A percentile compares a stretch with the other conserved stretches of the same genome.
Conservation (phyloP, 768 basidiomycete species). For the Udeniomyces megalosporus region DNA sequence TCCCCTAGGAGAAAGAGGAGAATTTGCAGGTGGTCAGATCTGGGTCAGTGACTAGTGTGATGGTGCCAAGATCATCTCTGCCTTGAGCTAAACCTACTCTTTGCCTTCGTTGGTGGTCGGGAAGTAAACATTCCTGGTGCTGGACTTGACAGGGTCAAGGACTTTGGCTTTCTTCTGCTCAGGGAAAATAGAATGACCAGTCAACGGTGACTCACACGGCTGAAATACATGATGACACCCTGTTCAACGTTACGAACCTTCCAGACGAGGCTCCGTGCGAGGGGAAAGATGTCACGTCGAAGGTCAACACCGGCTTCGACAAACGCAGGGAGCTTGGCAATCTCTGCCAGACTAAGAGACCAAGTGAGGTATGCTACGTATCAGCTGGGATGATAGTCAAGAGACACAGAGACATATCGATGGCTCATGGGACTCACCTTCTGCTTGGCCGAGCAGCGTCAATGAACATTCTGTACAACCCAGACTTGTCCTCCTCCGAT, state of each 20-base stretch:
- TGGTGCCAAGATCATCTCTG: too few relatives aligned
- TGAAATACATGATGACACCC: too few relatives aligned
- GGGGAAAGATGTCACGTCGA: constrained; percentile 56
- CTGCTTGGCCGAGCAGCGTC: constrained; percentile 27
- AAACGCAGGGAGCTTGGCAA: constrained; percentile 25
- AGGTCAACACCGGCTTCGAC: constrained; percentile 20
- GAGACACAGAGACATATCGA: background rate
- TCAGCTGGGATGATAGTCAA: background rate
- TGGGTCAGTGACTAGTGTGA: too few relatives aligned
- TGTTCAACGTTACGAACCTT: too few relatives aligned
- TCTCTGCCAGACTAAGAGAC: constrained; percentile 23
- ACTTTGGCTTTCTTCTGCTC: constrained; percentile 56
- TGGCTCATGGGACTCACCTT: background rate
- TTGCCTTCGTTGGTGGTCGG: constrained; percentile 32
- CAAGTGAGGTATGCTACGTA: background rate
- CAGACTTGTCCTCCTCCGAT: background rate
- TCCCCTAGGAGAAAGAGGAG: constrained; percentile 13
- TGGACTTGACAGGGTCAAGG: constrained; percentile 64
- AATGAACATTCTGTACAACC: constrained; percentile 32
- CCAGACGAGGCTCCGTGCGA: constrained; percentile 82
- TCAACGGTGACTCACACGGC: too few relatives aligned
- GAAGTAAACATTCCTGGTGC: constrained; percentile 65
- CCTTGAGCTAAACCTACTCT: constrained; percentile 9
- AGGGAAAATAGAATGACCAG: too few relatives aligned
- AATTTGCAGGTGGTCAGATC: too few relatives aligned